Conservation (phyloP, 306 rosid genomes). For the Phaseolus lunatus region DNA sequence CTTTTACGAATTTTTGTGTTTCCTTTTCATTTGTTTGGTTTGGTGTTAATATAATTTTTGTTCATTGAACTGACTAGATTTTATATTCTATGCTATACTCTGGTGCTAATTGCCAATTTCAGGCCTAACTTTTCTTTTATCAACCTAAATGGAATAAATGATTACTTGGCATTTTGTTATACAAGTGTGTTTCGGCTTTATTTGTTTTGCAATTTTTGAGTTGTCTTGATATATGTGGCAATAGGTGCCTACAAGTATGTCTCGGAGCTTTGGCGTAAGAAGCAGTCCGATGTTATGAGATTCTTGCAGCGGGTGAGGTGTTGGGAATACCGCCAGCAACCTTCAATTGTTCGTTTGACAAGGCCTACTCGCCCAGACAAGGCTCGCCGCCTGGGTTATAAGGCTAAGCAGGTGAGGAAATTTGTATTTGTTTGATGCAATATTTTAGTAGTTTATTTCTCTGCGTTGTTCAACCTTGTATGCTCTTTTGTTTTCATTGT, state of each 20-base stretch:
- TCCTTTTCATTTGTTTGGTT: not conserved
- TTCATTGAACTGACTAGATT: not conserved
- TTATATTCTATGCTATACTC: not conserved
- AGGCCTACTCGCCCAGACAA: slow-evolving; percentile 87
- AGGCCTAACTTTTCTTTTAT: not conserved
- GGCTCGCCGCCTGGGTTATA: slow-evolving; percentile 90
- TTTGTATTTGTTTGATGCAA: not conserved
- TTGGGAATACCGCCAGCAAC: slow-evolving; percentile 91
- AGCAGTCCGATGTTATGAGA: slow-evolving; percentile 85
- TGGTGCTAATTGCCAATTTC: not conserved
- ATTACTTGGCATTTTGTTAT: not conserved
- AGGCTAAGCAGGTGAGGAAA: slow-evolving; percentile 77
- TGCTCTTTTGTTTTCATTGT: too few relatives aligned
- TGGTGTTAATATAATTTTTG: not conserved
- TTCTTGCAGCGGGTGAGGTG: slow-evolving; percentile 92
- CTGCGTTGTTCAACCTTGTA: too few relatives aligned
- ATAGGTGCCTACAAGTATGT: slow-evolving; percentile 89
- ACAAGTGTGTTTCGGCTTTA: not conserved
- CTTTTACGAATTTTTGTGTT: not conserved
- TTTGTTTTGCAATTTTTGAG: not conserved
- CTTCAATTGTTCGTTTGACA: slow-evolving; percentile 80
- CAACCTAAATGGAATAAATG: not conserved
- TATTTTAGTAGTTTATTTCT: not conserved
- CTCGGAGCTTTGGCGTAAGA: slow-evolving; percentile 93
- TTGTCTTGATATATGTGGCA: not conserved